Evolutionary conservation across 768 basidiomycete genomes (phyloP).

Genomic region (Scleroderma bovista): DNA sequence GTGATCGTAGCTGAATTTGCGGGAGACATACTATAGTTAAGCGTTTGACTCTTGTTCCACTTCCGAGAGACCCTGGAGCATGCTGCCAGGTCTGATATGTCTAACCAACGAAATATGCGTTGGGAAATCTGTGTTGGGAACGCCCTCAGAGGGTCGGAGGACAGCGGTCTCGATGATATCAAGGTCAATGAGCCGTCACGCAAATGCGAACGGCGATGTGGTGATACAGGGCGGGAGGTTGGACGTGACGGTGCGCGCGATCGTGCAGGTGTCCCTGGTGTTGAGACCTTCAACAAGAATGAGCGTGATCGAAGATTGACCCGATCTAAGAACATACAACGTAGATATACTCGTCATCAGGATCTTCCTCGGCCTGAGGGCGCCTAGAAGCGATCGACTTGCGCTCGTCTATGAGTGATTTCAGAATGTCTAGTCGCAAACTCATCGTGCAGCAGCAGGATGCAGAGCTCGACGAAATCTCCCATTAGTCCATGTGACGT

Average conservation of each 20-base stretch:
- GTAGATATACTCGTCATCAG: conserved; percentile 64
- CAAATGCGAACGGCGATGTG: conserved; percentile 14
- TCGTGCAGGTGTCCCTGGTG: conserved; percentile 61
- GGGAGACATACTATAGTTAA: conserved; percentile 72
- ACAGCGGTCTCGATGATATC: conserved; percentile 15
- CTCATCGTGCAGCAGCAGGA: conserved; percentile 41
- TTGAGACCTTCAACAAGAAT: conserved; percentile 45
- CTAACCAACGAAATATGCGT: conserved; percentile 61
- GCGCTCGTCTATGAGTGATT: conserved; percentile 41
- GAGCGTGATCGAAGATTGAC: conserved; percentile 4
- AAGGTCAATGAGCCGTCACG: conserved; percentile 24
- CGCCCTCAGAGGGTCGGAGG: conserved; percentile 56
- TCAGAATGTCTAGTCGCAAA: conserved; percentile 66
- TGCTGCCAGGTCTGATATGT: conserved; percentile 60
- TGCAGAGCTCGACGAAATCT: neutral
- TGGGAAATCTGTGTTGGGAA: conserved; percentile 83
- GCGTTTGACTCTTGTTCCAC: conserved; percentile 84
- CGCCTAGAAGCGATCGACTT: conserved; percentile 10
- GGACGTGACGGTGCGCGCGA: conserved; percentile 52
- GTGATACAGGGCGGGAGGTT: conserved; percentile 40
- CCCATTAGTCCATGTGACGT: conserved; percentile 1
- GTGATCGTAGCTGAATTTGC: neutral
- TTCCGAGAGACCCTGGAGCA: conserved; percentile 80
- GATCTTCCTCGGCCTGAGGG: conserved; percentile 39
- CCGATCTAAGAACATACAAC: conserved; percentile 45